Evolutionary conservation across 176 grass and related monocot genomes (phyloP), one percentile per base, ranked within the genome.

Genomic region (Avena sativa): DNA sequence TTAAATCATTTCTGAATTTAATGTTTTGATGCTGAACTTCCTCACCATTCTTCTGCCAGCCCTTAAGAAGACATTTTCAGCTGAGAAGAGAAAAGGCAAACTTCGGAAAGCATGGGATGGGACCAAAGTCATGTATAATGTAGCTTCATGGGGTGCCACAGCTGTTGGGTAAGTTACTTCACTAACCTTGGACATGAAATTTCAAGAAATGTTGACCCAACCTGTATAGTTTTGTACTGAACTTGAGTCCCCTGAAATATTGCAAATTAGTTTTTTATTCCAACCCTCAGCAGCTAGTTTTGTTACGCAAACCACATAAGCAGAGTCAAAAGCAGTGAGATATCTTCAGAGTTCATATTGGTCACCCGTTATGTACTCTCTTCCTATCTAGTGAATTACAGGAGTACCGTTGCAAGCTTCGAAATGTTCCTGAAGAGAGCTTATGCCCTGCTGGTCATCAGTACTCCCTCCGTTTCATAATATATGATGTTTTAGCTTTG

Each of bases 111-210:
- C 94, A 85, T 98, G 97, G 94, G 92, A 96, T 84, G 92, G 97
- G 80, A 88, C 91, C 74, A 89, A 91, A 92, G 85, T 93, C 28
- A 67, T 94, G 51, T 98, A 98, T 61, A 98, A 96, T 64, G 79
- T 96, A 46, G 90, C 92, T 84, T 98, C 97, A 59, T 96, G 97
- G 94, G 83, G 94, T 65, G 94, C 97, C 51, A 98, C 97, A 74
- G 94, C 97, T 85, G 67, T 96, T 79, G 90, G 94, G 97, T 96
- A 91, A 77, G 53, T 78, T 83, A 20, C 85, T 40, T 21, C 70
- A 80, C 25, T 53, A 25, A 47, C n/a, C 40, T 36, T 78, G 25
- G 63, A 46, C 53, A 47, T 9, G 12, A 44, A 82, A 8, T 62
- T 86, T 51, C 11, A 26, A 83, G 21, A 72, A 71, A 58, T 48